phyloP scores from a whole-genome alignment of 306 rosid species.

The Abrus precatorius region DNA sequence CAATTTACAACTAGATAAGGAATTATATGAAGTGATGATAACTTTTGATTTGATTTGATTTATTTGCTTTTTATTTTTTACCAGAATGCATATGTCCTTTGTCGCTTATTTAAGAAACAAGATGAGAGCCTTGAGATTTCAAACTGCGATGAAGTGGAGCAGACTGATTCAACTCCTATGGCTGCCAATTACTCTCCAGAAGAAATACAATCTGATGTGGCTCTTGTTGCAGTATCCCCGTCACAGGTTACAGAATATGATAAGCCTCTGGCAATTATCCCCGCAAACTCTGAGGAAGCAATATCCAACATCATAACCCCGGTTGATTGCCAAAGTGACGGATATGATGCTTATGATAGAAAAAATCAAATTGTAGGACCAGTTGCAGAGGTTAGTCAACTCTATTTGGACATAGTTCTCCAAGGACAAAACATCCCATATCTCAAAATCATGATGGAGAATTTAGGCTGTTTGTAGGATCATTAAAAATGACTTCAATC shows the following conservation, averaged over 20 bases:
- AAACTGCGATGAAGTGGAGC: conserved; percentile 65
- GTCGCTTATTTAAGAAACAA: conserved; percentile 85
- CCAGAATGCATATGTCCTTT: conserved; percentile 88
- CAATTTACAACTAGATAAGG: not conserved
- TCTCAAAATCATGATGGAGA: not conserved
- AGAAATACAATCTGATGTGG: conserved; percentile 61
- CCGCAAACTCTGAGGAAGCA: conserved; percentile 57
- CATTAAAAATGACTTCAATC: not conserved
- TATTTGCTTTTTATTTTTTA: conserved; percentile 33
- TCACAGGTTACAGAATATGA: conserved; percentile 57
- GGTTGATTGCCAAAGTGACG: conserved; percentile 51
- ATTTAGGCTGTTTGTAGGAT: conserved; percentile 8
- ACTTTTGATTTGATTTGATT: not conserved
- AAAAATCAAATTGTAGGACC: conserved; percentile 39
- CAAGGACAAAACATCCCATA: not conserved
- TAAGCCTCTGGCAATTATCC: conserved; percentile 35
- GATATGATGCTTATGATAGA: conserved; percentile 48
- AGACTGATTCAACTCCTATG: conserved; percentile 58
- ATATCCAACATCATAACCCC: conserved; percentile 55
- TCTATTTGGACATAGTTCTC: not conserved
- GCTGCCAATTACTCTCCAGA: conserved; percentile 61
- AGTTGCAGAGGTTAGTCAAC: conserved; percentile 48
- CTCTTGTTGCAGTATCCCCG: conserved; percentile 56
- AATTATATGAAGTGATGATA: conserved; percentile 21
- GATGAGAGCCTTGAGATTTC: conserved; percentile 74